Percentiles rank a stretch among this genome's conserved stretches.
Evolutionary conservation across 352 stramenopile genomes (phyloP).

Genomic region (Phytophthora aleatoria): DNA sequence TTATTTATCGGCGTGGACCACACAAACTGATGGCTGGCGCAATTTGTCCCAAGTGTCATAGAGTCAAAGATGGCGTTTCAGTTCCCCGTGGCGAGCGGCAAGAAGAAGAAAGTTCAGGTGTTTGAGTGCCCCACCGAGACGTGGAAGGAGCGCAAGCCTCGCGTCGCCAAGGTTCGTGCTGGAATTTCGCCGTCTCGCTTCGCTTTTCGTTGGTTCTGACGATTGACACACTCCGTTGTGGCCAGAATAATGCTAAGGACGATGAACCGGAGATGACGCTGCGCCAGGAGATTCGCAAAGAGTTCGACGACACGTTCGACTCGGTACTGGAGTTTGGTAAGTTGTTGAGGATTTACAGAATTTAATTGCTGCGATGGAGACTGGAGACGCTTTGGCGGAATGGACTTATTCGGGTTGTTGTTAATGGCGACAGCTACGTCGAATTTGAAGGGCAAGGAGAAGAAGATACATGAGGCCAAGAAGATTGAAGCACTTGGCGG

Average conservation of each 20-base stretch:
- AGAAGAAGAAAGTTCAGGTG: constrained; percentile 80
- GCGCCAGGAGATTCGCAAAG: constrained; percentile 72
- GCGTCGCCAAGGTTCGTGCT: constrained; percentile 33
- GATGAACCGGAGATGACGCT: constrained; percentile 51
- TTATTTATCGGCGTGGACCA: constrained; percentile 12
- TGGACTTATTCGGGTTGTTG: constrained; percentile 3
- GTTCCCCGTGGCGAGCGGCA: constrained; percentile 75
- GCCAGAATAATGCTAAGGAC: constrained; percentile 29
- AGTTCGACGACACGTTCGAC: constrained; percentile 77
- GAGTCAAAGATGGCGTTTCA: constrained; percentile 49
- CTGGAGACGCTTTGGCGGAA: not conserved
- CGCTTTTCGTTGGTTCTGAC: not conserved
- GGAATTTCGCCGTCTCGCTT: not conserved
- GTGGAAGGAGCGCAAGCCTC: constrained; percentile 62
- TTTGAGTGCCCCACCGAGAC: constrained; percentile 77
- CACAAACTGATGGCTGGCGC: constrained; percentile 20
- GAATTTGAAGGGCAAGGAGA: constrained; percentile 80
- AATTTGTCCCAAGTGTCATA: constrained; percentile 12
- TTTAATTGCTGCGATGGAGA: constrained; percentile 6
- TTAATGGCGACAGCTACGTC: constrained; percentile 37
- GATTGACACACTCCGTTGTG: constrained; percentile 11
- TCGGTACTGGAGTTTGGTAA: constrained; percentile 77
- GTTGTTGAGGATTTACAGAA: constrained; percentile 2
- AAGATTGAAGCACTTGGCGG: constrained; percentile 73
- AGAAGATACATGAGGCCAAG: constrained; percentile 75